A percentile compares a stretch with the other conserved stretches of the same genome.
Conservation (phyloP, 208 protist species). For the Wallacemonas sp. region DNA sequence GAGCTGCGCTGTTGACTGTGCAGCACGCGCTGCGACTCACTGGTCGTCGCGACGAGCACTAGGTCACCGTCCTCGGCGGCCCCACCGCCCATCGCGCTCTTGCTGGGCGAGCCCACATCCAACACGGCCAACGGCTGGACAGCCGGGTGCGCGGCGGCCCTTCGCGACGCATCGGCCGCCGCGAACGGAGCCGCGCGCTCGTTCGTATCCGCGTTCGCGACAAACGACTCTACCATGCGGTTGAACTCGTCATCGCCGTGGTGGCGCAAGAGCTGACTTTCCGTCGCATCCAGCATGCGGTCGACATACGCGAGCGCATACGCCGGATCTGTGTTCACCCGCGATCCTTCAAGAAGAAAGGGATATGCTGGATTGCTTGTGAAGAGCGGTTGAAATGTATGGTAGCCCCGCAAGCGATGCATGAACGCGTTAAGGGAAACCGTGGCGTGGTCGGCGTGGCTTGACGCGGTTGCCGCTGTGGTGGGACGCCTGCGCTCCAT, state of each 20-base stretch:
- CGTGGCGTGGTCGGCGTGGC: background rate
- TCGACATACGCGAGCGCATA: constrained; percentile 16
- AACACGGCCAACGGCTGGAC: background rate
- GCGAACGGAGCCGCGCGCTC: too few relatives aligned
- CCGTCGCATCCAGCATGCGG: constrained; percentile 32
- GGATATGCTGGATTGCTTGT: constrained; percentile 15
- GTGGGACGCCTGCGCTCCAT: background rate
- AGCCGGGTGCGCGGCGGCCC: too few relatives aligned
- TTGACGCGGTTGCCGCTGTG: background rate
- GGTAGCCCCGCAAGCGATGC: constrained; percentile 52
- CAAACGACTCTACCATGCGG: constrained; percentile 22
- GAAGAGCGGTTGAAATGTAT: constrained; percentile 59
- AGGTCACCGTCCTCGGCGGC: background rate
- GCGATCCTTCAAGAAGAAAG: background rate
- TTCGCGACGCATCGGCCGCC: too few relatives aligned
- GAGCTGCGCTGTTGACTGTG: background rate
- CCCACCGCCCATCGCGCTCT: background rate
- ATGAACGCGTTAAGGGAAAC: constrained; percentile 37
- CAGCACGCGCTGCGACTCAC: background rate
- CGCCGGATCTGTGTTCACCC: background rate
- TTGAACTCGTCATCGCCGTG: constrained; percentile 44
- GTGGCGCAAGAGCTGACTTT: constrained; percentile 36
- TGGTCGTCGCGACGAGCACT: background rate
- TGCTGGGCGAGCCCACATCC: background rate
- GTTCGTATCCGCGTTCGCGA: too few relatives aligned